A percentile compares a stretch with the other conserved stretches of the same genome.
These are phyloP conservation scores for Dentipellis fragilis DNA, from an alignment of 768 basidiomycete species.

Conservation along the genomic window DNA sequence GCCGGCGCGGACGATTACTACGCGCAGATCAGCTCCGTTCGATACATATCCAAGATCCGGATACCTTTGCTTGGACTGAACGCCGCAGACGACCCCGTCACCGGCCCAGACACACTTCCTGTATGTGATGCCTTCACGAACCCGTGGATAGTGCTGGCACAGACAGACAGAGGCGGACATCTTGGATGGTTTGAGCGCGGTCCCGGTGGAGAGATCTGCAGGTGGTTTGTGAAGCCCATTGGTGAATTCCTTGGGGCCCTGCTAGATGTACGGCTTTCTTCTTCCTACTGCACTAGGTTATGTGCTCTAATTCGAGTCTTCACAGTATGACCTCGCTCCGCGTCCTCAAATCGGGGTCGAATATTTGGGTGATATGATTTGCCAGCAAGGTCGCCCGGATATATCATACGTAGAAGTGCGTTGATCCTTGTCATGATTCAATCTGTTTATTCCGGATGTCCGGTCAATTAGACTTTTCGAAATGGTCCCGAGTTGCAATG, in stretches of 20 bases:
- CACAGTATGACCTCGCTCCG: too few relatives aligned
- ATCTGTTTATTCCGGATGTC: too few relatives aligned
- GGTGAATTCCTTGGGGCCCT: not conserved
- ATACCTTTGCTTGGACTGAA: not conserved
- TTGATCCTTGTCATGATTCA: too few relatives aligned
- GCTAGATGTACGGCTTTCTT: too few relatives aligned
- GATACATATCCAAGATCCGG: not conserved
- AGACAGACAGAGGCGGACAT: not conserved
- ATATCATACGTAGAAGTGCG: not conserved
- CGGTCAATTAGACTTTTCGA: too few relatives aligned
- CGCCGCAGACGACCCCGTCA: not conserved
- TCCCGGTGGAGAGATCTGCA: not conserved
- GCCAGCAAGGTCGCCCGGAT: not conserved
- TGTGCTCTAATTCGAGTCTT: too few relatives aligned
- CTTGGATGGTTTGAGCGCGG: not conserved
- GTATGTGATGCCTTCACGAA: not conserved
- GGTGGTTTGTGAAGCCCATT: not conserved
- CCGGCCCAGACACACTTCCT: not conserved
- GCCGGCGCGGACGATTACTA: not conserved
- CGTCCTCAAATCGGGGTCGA: not conserved
- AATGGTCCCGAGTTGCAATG: too few relatives aligned
- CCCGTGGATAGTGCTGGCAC: not conserved
- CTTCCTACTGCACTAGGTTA: too few relatives aligned
- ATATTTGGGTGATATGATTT: not conserved
- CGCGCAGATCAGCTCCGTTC: not conserved